phyloP scores from a whole-genome alignment of 116 monocot species.

The Cymodocea nodosa region DNA sequence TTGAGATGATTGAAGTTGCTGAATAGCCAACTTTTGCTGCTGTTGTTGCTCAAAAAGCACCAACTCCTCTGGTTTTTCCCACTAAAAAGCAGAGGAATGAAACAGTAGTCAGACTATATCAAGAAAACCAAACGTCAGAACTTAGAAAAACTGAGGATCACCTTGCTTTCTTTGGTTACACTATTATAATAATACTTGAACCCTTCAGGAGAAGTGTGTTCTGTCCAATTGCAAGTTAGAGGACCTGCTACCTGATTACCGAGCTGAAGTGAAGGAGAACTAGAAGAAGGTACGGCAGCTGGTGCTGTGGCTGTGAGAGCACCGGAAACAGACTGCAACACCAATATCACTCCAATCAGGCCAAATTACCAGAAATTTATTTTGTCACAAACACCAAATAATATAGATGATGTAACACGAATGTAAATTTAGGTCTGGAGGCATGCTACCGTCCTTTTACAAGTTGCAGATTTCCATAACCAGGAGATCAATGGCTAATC shows the following conservation, averaged over 20 bases:
- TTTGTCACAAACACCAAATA: background rate
- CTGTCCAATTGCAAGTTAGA: conserved; percentile 83
- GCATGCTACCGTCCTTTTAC: too few relatives aligned
- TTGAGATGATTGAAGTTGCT: conserved; percentile 58
- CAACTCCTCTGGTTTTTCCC: conserved; percentile 97
- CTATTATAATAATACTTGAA: conserved; percentile 96
- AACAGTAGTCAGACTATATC: background rate
- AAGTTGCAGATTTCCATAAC: background rate
- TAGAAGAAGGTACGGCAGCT: conserved; percentile 22
- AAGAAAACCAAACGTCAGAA: background rate
- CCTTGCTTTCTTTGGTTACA: conserved; percentile 87
- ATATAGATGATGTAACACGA: too few relatives aligned
- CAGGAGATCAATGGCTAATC: too few relatives aligned
- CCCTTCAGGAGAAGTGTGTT: conserved; percentile 97
- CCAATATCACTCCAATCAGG: background rate
- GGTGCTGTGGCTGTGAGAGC: conserved; percentile 22
- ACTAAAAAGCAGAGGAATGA: conserved; percentile 21
- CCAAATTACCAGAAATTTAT: background rate
- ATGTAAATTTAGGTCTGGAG: too few relatives aligned
- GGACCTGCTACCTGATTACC: conserved; percentile 22
- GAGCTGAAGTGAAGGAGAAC: conserved; percentile 28
- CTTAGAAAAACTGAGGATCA: conserved; percentile 11
- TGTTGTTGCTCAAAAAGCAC: conserved; percentile 77
- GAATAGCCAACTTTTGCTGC: conserved; percentile 53
- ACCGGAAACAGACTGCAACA: conserved; percentile 19